These are phyloP conservation scores for Yamadazyma blattariae DNA, from an alignment of 1,139 yeast species.

Conservation along the genomic window DNA sequence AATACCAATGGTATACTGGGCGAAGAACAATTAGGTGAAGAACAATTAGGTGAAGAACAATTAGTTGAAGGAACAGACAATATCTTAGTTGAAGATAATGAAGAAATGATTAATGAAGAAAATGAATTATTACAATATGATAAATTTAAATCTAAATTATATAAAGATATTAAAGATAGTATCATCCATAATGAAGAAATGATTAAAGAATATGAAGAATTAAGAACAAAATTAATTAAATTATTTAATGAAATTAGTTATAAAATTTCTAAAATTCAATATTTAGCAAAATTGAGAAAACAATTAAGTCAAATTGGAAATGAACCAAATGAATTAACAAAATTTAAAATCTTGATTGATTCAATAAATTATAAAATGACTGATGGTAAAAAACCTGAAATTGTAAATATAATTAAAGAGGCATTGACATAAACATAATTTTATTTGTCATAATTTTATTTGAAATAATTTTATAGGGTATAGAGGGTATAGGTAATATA, in stretches of 20 bases:
- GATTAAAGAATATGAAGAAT: constrained; percentile 23
- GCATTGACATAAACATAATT: neutral
- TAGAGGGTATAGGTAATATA: no score
- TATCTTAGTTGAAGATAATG: constrained; percentile 16
- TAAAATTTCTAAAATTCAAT: constrained; percentile 26
- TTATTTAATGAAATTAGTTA: constrained; percentile 20
- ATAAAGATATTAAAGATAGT: constrained; percentile 10
- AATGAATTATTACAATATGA: neutral
- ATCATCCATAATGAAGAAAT: constrained; percentile 10
- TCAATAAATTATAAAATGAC: constrained; percentile 14
- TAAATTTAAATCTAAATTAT: constrained; percentile 6
- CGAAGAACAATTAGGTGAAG: neutral
- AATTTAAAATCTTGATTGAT: constrained; percentile 33
- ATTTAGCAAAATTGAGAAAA: constrained; percentile 19
- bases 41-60: constrained; percentile 3
- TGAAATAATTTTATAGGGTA: neutral
- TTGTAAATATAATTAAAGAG: constrained; percentile 6
- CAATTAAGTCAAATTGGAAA: constrained; percentile 18
- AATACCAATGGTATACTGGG: neutral
- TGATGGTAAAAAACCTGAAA: constrained; percentile 7
- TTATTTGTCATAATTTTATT: neutral
- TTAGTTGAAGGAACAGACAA: constrained; percentile 2
- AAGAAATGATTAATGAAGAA: constrained; percentile 7
- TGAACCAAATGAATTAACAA: constrained; percentile 23
- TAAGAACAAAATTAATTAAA: constrained; percentile 19